These are phyloP conservation scores for Groenewaldozyma tartarivorans DNA, from an alignment of 805 yeast species.

Conservation along the genomic window DNA sequence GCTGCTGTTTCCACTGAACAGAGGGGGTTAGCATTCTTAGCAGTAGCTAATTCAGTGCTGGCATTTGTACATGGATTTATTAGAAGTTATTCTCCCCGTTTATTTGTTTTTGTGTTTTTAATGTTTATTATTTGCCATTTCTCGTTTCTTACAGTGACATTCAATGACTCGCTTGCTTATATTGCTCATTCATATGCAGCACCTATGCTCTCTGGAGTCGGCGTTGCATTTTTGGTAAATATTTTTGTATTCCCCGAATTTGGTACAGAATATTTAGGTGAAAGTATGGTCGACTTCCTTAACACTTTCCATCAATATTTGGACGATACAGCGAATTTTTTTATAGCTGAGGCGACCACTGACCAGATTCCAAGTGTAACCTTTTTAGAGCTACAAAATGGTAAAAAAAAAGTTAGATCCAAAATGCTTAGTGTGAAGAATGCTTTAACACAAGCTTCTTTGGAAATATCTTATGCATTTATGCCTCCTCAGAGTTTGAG, in stretches of 20 bases:
- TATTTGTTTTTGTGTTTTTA: constrained; percentile 39
- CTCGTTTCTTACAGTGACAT: constrained; percentile 30
- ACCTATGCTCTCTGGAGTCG: constrained; percentile 40
- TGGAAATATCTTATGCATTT: constrained; percentile 40
- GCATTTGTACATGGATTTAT: constrained; percentile 41
- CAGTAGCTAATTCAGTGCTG: constrained; percentile 38
- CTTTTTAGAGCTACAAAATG: constrained; percentile 27
- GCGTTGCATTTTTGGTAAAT: constrained; percentile 35
- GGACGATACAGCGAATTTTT: constrained; percentile 32
- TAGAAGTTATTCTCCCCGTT: constrained; percentile 37
- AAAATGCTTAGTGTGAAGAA: constrained; percentile 30
- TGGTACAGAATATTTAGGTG: constrained; percentile 41
- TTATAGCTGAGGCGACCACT: constrained; percentile 24
- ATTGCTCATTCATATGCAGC: constrained; percentile 31
- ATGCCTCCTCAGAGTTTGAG: constrained; percentile 36
- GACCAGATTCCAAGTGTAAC: constrained; percentile 7
- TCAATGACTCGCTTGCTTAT: constrained; percentile 24
- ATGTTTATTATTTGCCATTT: constrained; percentile 43
- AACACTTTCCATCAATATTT: constrained; percentile 33
- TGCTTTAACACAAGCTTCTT: constrained; percentile 38
- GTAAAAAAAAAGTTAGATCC: constrained; percentile 27
- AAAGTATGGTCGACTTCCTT: constrained; percentile 31
- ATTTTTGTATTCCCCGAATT: constrained; percentile 40
- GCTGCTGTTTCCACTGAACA: constrained; percentile 22
- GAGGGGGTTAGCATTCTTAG: constrained; percentile 35